Percentiles rank a stretch among this genome's conserved stretches.
Evolutionary conservation across 225 moss, liverwort and hornwort genomes (phyloP).

Genomic region (Thuidium tamariscinum): DNA sequence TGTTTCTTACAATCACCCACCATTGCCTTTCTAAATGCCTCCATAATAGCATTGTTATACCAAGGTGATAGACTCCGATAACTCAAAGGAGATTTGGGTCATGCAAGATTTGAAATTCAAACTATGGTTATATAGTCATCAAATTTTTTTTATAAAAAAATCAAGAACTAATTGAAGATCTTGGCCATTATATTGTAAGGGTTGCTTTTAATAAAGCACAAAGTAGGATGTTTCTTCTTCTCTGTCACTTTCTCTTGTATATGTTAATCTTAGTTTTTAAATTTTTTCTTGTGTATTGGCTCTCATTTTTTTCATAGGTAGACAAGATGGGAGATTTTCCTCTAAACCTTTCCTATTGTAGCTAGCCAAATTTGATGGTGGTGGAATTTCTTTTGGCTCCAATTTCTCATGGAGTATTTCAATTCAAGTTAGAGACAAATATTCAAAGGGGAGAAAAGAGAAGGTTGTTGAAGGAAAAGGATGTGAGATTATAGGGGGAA

Average conservation of each 20-base stretch:
- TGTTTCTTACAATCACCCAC: too few species aligned
- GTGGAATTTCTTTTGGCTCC: too few species aligned
- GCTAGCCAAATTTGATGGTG: not conserved
- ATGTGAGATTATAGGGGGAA: too few species aligned
- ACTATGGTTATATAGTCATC: too few species aligned
- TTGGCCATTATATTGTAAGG: too few species aligned
- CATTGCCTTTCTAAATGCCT: not conserved
- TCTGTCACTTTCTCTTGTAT: rapidly evolving
- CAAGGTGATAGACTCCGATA: rapidly evolving
- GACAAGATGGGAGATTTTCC: not conserved
- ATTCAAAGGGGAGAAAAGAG: not conserved
- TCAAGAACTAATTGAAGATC: too few species aligned
- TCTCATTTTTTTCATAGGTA: not conserved
- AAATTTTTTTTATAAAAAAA: too few species aligned
- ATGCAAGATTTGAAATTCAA: too few species aligned
- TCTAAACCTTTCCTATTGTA: not conserved
- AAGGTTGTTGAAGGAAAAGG: not conserved
- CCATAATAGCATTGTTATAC: not conserved
- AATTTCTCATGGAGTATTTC: not conserved
- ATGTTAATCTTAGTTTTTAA: not conserved
- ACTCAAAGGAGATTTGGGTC: rapidly evolving
- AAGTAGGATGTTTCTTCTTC: not conserved
- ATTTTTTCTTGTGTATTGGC: not conserved
- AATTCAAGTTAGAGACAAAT: not conserved
- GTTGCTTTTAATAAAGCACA: not conserved